These are phyloP conservation scores for Perkinsus olseni DNA, from an alignment of 169 alveolate genomes.

Conservation along the genomic window DNA sequence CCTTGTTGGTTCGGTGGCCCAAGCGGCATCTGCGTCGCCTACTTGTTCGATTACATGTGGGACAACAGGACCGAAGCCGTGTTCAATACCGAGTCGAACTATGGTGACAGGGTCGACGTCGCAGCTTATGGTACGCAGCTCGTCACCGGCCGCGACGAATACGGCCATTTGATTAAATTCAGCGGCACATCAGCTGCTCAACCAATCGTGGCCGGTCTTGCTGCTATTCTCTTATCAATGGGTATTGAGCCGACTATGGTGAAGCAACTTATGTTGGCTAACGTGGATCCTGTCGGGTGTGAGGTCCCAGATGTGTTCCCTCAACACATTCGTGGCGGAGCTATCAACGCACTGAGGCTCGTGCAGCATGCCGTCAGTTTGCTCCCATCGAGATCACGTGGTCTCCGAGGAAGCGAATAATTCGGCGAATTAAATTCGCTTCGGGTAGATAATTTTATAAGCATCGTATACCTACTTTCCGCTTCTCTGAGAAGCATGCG, in stretches of 20 bases:
- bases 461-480: too few relatives aligned
- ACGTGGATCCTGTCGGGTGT: too few relatives aligned
- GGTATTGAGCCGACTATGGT: not conserved
- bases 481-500: too few relatives aligned
- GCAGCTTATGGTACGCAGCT: not conserved
- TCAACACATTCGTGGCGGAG: too few relatives aligned
- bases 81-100: not conserved
- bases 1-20: not conserved
- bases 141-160: not conserved
- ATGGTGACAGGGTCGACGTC: not conserved
- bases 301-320: too few relatives aligned
- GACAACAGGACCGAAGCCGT: not conserved
- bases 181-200: not conserved
- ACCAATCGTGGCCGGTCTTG: not conserved
- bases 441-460: too few relatives aligned
- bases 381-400: too few relatives aligned
- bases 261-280: not conserved
- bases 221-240: not conserved
- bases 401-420: too few relatives aligned
- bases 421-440: too few relatives aligned
- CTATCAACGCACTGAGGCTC: too few relatives aligned
- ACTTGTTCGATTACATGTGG: not conserved
- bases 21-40: not conserved
- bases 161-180: not conserved
- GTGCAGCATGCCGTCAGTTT: too few relatives aligned